Evolutionary conservation across 495 filamentous ascomycete genomes (phyloP), one percentile per base, ranked within the genome.

Genomic region (Aspergillus nanangensis): DNA sequence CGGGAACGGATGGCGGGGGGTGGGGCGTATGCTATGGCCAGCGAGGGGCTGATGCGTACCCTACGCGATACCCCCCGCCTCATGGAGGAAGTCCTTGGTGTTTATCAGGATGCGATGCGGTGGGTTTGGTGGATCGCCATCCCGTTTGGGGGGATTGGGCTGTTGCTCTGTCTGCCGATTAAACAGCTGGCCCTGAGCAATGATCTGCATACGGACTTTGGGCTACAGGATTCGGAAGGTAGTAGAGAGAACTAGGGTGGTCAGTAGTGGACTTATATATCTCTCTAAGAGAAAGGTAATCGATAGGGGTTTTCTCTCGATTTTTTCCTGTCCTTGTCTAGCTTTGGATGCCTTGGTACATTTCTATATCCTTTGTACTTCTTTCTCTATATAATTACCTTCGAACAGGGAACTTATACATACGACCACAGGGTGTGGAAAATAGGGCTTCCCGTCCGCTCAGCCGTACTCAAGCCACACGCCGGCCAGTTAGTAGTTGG

Each of bases 391-490:
- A n/a, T n/a, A n/a, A n/a, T n/a, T n/a, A n/a, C n/a, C n/a, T n/a
- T n/a, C n/a, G n/a, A n/a, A n/a, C n/a, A n/a, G n/a, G n/a, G n/a
- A n/a, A n/a, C n/a, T n/a, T n/a, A n/a, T 37, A 71, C 68, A 71
- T 71, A 65, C 68, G 68, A 71, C 68, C 68, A 71, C 41, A 71
- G 68, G 68, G 68, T 71, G 68, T 70, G 68, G 68, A 70, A 50
- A 71, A 71, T 62, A 71, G 65, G 66, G 66, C 67, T 70, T 71
- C 62, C 67, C 65, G 65, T 69, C 66, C 66, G 65, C 66, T 68
- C 63, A 70, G 68, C 66, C 68, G 68, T 71, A 71, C 69, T 68
- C 63, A 71, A 70, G 62, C 69, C 66, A 71, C 67, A 71, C 68
- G 68, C 68, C 68, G 66, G 64, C 55, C 45, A 60, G 68, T 69